Evolutionary conservation across 2,329 filamentous ascomycete species (phyloP).

Genomic region (Periconia sp.): DNA sequence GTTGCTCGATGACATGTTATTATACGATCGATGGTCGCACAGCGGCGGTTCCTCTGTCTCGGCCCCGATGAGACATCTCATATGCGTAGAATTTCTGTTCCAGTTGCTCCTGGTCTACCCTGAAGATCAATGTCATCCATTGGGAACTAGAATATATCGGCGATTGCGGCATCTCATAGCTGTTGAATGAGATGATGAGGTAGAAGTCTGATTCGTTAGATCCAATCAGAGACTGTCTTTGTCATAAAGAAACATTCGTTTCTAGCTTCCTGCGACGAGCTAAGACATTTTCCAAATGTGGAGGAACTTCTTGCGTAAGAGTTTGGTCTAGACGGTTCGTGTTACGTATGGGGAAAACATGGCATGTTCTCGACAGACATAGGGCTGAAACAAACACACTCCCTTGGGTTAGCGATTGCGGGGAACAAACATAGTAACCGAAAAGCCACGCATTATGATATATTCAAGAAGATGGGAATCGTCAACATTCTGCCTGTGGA

Average conservation of each 20-base stretch:
- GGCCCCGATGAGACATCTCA: background rate
- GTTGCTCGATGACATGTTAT: background rate
- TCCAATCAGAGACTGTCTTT: too few relatives aligned
- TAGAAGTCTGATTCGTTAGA: too few relatives aligned
- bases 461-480: background rate
- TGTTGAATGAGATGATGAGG: too few relatives aligned
- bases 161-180: too few relatives aligned
- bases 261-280: too few relatives aligned
- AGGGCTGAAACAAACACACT: slow-evolving; percentile 26
- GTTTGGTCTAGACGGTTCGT: slow-evolving; percentile 5
- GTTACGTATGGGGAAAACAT: slow-evolving; percentile 17
- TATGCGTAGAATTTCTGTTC: background rate
- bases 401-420: background rate
- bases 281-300: too few relatives aligned
- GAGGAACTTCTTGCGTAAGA: background rate
- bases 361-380: slow-evolving; percentile 29
- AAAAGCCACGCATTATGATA: background rate
- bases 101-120: background rate
- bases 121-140: background rate
- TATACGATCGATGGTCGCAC: background rate
- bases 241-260: too few relatives aligned
- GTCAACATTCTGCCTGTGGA: background rate
- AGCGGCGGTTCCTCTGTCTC: background rate
- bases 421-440: background rate
- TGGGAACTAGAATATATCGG: background rate